A percentile compares a stretch with the other conserved stretches of the same genome.
Evolutionary conservation across 768 basidiomycete genomes (phyloP).

Genomic region (Podaxis sp.): DNA sequence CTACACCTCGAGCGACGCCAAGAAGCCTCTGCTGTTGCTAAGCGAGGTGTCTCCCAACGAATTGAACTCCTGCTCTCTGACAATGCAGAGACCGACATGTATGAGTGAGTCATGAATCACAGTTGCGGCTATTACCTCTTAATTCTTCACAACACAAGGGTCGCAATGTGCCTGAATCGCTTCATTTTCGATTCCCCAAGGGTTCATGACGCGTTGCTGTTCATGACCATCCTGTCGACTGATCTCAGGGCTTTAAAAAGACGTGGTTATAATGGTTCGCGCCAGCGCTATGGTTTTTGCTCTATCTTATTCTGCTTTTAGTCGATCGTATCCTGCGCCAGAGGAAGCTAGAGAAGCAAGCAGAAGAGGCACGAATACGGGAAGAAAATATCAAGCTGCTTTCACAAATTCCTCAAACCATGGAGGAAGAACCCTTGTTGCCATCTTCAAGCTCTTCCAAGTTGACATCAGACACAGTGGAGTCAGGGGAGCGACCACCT

Average conservation of each 20-base stretch:
- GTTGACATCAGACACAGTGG: not conserved
- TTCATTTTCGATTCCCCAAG: conserved; percentile 75
- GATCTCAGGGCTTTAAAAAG: conserved; percentile 79
- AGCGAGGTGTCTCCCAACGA: conserved; percentile 44
- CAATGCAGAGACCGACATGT: conserved; percentile 82
- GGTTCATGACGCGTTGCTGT: conserved; percentile 83
- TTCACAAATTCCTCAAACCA: conserved; percentile 5
- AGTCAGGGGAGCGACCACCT: conserved; percentile 6
- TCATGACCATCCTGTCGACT: conserved; percentile 93
- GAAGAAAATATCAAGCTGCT: conserved; percentile 4
- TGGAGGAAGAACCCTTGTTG: not conserved
- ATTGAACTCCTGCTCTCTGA: conserved; percentile 77
- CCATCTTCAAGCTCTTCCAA: not conserved
- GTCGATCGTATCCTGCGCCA: conserved; percentile 91
- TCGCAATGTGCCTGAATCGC: conserved; percentile 81
- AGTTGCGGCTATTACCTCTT: not conserved
- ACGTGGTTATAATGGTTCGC: conserved; percentile 80
- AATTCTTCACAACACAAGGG: conserved; percentile 39
- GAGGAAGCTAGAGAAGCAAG: conserved; percentile 48
- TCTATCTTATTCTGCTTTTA: conserved; percentile 28
- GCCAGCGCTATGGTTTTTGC: not conserved
- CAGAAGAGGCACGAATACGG: conserved; percentile 8
- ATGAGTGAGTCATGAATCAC: conserved; percentile 64
- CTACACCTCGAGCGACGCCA: conserved; percentile 49
- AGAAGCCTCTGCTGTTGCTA: conserved; percentile 75